Evolutionary conservation across 2,329 filamentous ascomycete species (phyloP).

Genomic region (Trichoderma sp.): DNA sequence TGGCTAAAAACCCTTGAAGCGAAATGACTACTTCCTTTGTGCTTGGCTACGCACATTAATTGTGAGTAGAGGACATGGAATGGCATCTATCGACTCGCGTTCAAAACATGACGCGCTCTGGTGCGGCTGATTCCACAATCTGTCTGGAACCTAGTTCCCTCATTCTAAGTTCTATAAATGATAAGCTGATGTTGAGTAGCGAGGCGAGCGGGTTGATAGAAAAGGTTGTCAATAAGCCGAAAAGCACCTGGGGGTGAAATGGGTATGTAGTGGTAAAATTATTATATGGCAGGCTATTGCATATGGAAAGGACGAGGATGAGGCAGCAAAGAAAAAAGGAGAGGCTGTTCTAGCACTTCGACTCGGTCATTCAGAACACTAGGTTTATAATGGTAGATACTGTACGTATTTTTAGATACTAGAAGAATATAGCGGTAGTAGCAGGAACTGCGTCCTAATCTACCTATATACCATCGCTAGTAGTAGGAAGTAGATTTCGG

Average conservation of each 20-base stretch:
- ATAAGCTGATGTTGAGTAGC: slow-evolving; percentile 22
- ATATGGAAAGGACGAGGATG: not conserved
- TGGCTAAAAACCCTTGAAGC: too few relatives aligned
- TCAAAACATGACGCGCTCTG: too few relatives aligned
- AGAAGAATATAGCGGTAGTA: not conserved
- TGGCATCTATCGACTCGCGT: too few relatives aligned
- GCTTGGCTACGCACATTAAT: too few relatives aligned
- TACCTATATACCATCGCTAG: not conserved
- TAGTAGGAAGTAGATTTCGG: not conserved
- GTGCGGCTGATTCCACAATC: too few relatives aligned
- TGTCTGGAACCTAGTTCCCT: too few relatives aligned
- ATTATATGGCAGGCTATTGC: not conserved
- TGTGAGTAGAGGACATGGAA: too few relatives aligned
- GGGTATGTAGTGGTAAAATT: not conserved
- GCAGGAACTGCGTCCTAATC: not conserved
- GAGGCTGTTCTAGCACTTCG: not conserved
- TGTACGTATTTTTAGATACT: not conserved
- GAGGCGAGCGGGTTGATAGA: slow-evolving; percentile 46
- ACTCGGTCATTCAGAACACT: not conserved
- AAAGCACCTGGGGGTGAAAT: slow-evolving; percentile 38
- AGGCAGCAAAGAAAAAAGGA: not conserved
- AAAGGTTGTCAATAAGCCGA: slow-evolving; percentile 43
- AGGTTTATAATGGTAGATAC: not conserved
- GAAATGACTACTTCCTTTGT: too few relatives aligned
- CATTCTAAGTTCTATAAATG: too few relatives aligned